Evolutionary conservation across 768 basidiomycete species (phyloP).

Genomic region (Amylocystis lapponica): DNA sequence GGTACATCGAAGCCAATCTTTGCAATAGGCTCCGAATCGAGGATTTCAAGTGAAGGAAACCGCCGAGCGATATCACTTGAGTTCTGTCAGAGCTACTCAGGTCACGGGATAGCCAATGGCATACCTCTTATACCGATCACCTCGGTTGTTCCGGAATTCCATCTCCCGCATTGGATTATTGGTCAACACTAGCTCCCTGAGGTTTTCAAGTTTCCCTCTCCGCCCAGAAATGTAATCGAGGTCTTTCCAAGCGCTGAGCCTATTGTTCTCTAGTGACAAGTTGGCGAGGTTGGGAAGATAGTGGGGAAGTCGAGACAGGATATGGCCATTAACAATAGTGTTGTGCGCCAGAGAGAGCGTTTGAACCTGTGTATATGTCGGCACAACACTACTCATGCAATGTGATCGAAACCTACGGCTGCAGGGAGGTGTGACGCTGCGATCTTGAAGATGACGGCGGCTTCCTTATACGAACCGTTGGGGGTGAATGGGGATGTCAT

Average conservation of each 20-base stretch:
- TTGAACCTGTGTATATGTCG: constrained; percentile 48
- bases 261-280: constrained; percentile 76
- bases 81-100: background rate
- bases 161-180: constrained; percentile 72
- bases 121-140: constrained; percentile 65
- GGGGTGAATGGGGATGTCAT: constrained; percentile 44
- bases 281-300: constrained; percentile 79
- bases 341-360: constrained; percentile 85
- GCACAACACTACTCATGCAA: too few species aligned
- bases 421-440: too few species aligned
- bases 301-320: constrained; percentile 56
- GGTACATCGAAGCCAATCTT: constrained; percentile 79
- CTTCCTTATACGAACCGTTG: constrained; percentile 37
- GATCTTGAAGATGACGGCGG: constrained; percentile 85
- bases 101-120: constrained; percentile 16
- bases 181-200: constrained; percentile 67
- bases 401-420: too few species aligned
- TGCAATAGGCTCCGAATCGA: constrained; percentile 77
- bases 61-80: constrained; percentile 67
- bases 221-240: constrained; percentile 56
- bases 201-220: constrained; percentile 51
- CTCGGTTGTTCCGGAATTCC: constrained; percentile 51
- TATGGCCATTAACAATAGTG: constrained; percentile 53
- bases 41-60: constrained; percentile 74
- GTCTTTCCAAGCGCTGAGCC: constrained; percentile 63